Conservation (phyloP, 352 stramenopile species). For the Globisporangium okanoganense region DNA sequence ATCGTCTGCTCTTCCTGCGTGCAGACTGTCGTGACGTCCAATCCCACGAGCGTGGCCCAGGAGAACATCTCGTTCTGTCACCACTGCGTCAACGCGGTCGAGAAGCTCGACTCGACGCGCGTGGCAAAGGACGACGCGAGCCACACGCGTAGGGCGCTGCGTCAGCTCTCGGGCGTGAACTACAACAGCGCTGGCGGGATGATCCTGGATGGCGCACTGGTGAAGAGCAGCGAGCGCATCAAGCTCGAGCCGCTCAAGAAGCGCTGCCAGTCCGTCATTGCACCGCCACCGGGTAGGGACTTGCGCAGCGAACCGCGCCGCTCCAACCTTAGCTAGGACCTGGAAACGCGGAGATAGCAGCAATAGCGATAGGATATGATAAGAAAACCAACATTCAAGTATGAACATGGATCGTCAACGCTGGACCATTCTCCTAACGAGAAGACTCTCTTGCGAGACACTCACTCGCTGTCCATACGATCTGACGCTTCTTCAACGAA, state of each 20-base stretch:
- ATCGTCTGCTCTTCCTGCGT: conserved; percentile 7
- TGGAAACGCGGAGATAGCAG: too few relatives aligned
- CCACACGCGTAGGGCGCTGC: conserved; percentile 8
- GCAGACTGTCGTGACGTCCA: conserved; percentile 5
- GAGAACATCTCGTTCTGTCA: conserved; percentile 13
- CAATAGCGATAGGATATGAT: not conserved
- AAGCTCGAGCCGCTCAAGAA: conserved; percentile 24
- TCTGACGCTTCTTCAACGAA: too few relatives aligned
- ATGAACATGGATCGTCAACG: too few relatives aligned
- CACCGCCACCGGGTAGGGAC: not conserved
- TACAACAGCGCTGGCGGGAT: not conserved
- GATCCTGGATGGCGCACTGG: not conserved
- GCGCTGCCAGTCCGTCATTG: conserved; percentile 9
- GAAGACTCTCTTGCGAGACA: too few relatives aligned
- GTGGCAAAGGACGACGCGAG: conserved; percentile 16
- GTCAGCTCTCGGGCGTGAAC: not conserved
- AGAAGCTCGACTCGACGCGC: conserved; percentile 10
- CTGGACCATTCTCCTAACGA: too few relatives aligned
- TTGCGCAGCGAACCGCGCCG: not conserved
- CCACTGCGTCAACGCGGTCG: conserved; percentile 10
- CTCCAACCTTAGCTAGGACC: not conserved
- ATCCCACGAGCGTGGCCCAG: not conserved
- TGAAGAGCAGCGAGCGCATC: conserved; percentile 6
- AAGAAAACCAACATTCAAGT: too few relatives aligned
- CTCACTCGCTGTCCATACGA: too few relatives aligned